phyloP scores from a whole-genome alignment of 148 eudicot genomes.

The Fagopyrum tataricum region DNA sequence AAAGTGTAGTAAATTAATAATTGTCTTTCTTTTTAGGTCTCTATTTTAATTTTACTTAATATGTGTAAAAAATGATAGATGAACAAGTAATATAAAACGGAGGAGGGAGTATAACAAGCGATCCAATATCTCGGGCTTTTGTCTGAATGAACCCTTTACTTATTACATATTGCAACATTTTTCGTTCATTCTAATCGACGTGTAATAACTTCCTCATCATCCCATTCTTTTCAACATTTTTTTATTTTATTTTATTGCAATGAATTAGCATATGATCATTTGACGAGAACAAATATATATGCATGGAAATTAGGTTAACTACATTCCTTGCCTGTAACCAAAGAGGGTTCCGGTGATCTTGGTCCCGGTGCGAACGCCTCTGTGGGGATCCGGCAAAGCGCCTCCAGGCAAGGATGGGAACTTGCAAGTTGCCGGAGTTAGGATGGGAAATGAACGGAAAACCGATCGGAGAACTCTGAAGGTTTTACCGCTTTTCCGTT shows the following conservation, averaged over 20 bases:
- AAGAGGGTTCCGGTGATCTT: constrained; percentile 57
- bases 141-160: too few relatives aligned
- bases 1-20: too few relatives aligned
- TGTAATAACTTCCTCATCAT: too few relatives aligned
- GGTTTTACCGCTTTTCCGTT: constrained; percentile 22
- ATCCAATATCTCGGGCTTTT: too few relatives aligned
- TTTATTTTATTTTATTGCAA: not conserved
- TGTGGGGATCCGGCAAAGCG: constrained; percentile 17
- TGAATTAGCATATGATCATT: not conserved
- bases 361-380: constrained; percentile 10
- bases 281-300: not conserved
- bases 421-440: constrained; percentile 50
- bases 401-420: constrained; percentile 42
- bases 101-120: too few relatives aligned
- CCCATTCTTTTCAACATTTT: not conserved
- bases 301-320: not conserved
- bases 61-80: too few relatives aligned
- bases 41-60: too few relatives aligned
- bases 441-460: constrained; percentile 62
- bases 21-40: too few relatives aligned
- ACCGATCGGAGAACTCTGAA: constrained; percentile 46
- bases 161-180: too few relatives aligned
- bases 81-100: too few relatives aligned
- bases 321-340: constrained; percentile 50
- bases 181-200: too few relatives aligned